These are phyloP conservation scores for Penicillium sp. DNA, from an alignment of 2,329 filamentous ascomycete species.

Conservation along the genomic window DNA sequence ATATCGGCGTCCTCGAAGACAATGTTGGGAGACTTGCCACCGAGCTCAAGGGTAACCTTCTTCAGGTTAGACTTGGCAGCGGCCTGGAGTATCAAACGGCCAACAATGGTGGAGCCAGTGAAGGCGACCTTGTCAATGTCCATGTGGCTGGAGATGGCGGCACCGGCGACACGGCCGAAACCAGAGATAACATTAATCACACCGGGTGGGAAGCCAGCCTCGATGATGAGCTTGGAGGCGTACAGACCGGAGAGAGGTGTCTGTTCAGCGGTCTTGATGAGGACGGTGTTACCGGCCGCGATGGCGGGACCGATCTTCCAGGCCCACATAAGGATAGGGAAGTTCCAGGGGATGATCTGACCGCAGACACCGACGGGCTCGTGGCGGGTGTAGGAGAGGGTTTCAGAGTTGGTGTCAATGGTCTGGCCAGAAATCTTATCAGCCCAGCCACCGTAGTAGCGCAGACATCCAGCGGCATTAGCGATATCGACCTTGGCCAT, in stretches of 20 bases:
- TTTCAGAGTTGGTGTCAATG: conserved; percentile 46
- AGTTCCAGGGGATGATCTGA: conserved; percentile 15
- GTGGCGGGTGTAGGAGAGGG: conserved; percentile 1
- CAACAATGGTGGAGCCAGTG: conserved; percentile 12
- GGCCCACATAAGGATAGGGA: background rate
- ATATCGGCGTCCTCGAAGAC: background rate
- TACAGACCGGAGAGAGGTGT: background rate
- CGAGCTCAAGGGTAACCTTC: background rate
- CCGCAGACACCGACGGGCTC: conserved; percentile 9
- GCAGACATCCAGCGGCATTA: background rate
- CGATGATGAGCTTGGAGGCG: background rate
- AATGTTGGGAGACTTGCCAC: background rate
- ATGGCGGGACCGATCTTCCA: conserved; percentile 1
- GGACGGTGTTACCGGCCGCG: conserved; percentile 12
- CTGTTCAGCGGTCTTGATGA: conserved; percentile 10
- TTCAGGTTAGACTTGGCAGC: conserved; percentile 1
- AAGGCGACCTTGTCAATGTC: conserved; percentile 13
- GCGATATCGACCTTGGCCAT: conserved; percentile 12
- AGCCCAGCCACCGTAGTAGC: conserved; percentile 87
- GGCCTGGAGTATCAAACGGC: conserved; percentile 10
- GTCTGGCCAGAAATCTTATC: conserved; percentile 94
- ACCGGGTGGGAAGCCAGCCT: background rate
- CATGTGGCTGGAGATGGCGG: background rate
- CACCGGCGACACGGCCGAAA: background rate
- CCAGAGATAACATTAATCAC: background rate